Evolutionary conservation across 2,329 filamentous ascomycete genomes (phyloP).

Genomic region (Canariomyces notabilis): DNA sequence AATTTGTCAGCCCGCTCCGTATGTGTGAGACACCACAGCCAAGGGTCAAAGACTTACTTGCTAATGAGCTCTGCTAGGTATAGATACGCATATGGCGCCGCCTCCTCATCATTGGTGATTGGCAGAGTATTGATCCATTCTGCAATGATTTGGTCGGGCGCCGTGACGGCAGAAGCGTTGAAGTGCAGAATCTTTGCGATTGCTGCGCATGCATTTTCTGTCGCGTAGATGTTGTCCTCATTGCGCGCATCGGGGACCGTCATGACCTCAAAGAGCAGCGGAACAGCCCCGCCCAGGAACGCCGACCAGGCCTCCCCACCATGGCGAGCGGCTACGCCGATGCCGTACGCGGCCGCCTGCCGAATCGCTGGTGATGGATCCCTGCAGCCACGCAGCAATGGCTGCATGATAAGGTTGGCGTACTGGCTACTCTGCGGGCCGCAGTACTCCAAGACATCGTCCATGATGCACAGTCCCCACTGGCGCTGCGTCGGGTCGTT

Average conservation of each 20-base stretch:
- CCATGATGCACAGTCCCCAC: constrained; percentile 98
- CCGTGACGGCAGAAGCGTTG: constrained; percentile 70
- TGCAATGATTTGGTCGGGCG: constrained; percentile 69
- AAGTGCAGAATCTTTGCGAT: constrained; percentile 96
- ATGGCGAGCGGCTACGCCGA: constrained; percentile 90
- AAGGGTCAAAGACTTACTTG: constrained; percentile 61
- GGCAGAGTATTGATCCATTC: constrained; percentile 90
- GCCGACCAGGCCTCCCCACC: constrained; percentile 83
- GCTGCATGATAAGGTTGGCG: constrained; percentile 77
- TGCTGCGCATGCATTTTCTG: constrained; percentile 92
- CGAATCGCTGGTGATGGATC: constrained; percentile 86
- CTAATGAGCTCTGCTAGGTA: constrained; percentile 90
- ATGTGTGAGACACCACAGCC: no score
- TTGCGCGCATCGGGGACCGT: constrained; percentile 75
- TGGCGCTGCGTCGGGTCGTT: constrained; percentile 85
- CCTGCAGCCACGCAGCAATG: constrained; percentile 78
- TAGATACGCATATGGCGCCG: constrained; percentile 89
- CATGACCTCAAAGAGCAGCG: constrained; percentile 78
- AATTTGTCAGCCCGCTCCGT: constrained; percentile 5
- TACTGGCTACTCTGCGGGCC: constrained; percentile 84
- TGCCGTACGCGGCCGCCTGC: constrained; percentile 92
- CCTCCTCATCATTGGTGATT: constrained; percentile 92
- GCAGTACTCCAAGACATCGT: constrained; percentile 97
- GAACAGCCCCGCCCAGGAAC: constrained; percentile 75
- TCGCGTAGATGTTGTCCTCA: constrained; percentile 94